Base-by-base conservation (phyloP, 257 asterid species). In the Fraxinus anomala region DNA sequence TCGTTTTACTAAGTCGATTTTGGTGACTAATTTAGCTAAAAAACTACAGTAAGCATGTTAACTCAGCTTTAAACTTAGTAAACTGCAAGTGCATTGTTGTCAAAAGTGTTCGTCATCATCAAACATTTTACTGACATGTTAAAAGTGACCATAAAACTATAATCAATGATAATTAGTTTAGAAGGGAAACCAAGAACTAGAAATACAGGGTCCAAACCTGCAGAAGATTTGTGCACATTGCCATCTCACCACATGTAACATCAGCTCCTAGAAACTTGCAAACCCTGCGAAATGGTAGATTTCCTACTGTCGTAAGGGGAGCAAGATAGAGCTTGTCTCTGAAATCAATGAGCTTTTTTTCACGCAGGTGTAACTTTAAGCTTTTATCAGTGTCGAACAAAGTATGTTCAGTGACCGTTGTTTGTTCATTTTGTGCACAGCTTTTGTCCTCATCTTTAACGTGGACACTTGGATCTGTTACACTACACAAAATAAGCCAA, bases 201-300 rank as follows among this genome's bases (percentile, higher is more conserved):
- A 74, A 70, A 8, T 5, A 78, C 13, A 79, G 19, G 24, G 42
- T 79, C 65, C 81, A 47, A 77, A 96, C 99, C 97, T 96, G 98
- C 83, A 93, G 77, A 76, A 96, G 92, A 86, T 93, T 96, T 82
- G 97, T 89, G 89, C 99, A 96, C 97, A 96, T 89, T 59, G 99
- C 99, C 99, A 96, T 96, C 88, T 96, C 99, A 69, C 99, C 99
- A 84, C 97, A 93, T 24, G 99, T 96, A 74, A 96, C 84, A 88
- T 93, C 99, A 85, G 93, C 99, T 81, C 99, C 99, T 49, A 96
- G 88, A 77, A 78, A 88, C 86, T 96, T 96, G 90, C 99, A 96
- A 76, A 96, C 88, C 84, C 97, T 89, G 51, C 99, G 96, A 80
- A 85, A 96, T 44, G 98, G 97, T 44, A 93, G 87, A 83, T 93